Evolutionary conservation across 2,329 filamentous ascomycete genomes (phyloP), one percentile per base, ranked within the genome.

Genomic region (Phaeosphaeria sp.): DNA sequence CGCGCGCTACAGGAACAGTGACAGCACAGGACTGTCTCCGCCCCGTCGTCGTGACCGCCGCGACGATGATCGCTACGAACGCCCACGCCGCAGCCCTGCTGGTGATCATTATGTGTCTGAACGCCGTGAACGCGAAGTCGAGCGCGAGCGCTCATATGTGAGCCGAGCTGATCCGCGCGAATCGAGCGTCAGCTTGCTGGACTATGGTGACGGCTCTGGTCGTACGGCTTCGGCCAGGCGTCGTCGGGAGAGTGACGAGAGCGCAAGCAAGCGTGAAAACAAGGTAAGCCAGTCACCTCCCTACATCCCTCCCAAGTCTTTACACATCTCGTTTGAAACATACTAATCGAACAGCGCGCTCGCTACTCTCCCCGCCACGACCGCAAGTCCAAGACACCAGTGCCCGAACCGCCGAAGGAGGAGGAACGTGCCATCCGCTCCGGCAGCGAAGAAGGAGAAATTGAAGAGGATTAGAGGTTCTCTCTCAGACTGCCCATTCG

Each of bases 361-460:
- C 85, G 85, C 79, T 86, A 79, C 60, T 79, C 79, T 50, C 77
- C 77, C 43, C 82, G 81, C 66, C 83, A 82, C 73, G 86, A 89
- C 49, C 72, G 82, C 72, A 85, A 83, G 74, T 84, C 83, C 75
- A 88, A 83, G 77, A 85, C 85, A 50, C 84, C 85, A 43, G 61
- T 74, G 52, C 71, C 72, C 41, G 70, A 72, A 50, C 63, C 69
- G 18, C 55, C 67, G 49, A 81, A 83, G 55, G 80, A 86, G 58
- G 88, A 90, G 64, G 87, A 90, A 61, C 82, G 87, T 51, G 81
- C 83, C 55, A 83, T 93, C 55, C 89, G 91, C 71, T 94, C 91
- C 58, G 95, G 95, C 52, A 97, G 93, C 72, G 95, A 99, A 80
- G 95, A 99, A 79, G 95, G 95, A 52, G 95, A 99, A 81, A 98